Evolutionary conservation across 192 early-diverging fungal genomes (phyloP).

Genomic region (Obelidium mucronatum): DNA sequence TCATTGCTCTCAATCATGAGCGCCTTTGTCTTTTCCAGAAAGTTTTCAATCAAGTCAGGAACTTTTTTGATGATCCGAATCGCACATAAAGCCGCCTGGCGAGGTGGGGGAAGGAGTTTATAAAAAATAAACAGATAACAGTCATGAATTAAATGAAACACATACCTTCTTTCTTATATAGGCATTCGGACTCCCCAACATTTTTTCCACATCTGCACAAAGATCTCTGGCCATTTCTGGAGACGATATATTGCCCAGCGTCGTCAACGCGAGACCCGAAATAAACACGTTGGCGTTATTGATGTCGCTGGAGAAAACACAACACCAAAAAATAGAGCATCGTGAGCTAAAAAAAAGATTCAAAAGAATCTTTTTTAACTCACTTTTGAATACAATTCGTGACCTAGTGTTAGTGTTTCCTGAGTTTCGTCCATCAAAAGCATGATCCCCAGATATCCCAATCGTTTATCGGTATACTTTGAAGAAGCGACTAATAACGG

Average conservation of each 20-base stretch:
- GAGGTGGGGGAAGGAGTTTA: too few species aligned
- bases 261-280: conserved; percentile 93
- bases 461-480: conserved; percentile 91
- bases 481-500: conserved; percentile 76
- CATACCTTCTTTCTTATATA: conserved; percentile 96
- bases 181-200: conserved; percentile 88
- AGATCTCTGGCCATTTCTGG: conserved; percentile 95
- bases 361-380: too few species aligned
- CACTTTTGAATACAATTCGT: conserved; percentile 99
- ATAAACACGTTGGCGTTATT: conserved; percentile 95
- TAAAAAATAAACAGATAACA: neutral
- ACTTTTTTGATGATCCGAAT: conserved; percentile 91
- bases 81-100: conserved; percentile 91
- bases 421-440: conserved; percentile 97
- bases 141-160: neutral
- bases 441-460: conserved; percentile 98
- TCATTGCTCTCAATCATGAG: conserved; percentile 92
- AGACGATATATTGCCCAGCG: conserved; percentile 94
- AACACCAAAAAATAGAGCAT: too few species aligned
- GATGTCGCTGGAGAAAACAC: conserved; percentile 95
- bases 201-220: conserved; percentile 90
- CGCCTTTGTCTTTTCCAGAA: conserved; percentile 72
- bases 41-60: conserved; percentile 91
- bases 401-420: conserved; percentile 94
- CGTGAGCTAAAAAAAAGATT: too few species aligned